Evolutionary conservation across 140 eudicot species (phyloP).

Genomic region (Cichorium intybus): DNA sequence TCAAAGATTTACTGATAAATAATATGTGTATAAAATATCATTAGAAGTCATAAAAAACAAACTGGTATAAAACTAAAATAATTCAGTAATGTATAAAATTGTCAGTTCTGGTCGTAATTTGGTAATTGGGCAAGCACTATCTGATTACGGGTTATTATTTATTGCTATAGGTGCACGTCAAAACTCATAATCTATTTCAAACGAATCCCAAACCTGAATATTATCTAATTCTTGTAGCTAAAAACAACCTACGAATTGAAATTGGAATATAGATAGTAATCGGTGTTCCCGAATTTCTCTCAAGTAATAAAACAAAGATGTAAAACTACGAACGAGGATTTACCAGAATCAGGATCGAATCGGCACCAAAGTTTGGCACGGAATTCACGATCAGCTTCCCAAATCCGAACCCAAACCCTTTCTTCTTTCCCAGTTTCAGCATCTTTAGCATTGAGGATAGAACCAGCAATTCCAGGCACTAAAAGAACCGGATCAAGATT

Average conservation of each 20-base stretch:
- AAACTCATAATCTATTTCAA: not conserved
- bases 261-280: not conserved
- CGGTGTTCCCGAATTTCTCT: constrained; percentile 2
- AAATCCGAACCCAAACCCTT: constrained; percentile 93
- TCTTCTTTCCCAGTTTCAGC: constrained; percentile 58
- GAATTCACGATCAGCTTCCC: constrained; percentile 87
- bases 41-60: too few species aligned
- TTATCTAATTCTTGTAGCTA: not conserved
- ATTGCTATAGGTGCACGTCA: not conserved
- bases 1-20: too few species aligned
- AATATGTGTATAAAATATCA: too few species aligned
- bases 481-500: constrained; percentile 92
- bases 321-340: not conserved
- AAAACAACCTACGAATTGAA: not conserved
- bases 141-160: not conserved
- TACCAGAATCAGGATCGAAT: constrained; percentile 78
- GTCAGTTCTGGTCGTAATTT: not conserved
- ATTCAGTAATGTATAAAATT: not conserved
- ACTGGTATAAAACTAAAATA: not conserved
- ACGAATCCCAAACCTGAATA: not conserved
- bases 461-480: constrained; percentile 95
- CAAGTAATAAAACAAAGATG: not conserved
- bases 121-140: not conserved
- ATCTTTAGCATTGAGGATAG: constrained; percentile 76
- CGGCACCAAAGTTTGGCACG: constrained; percentile 87